phyloP scores from a whole-genome alignment of 1,284 basidiomycete genomes.

The Ceratobasidium sp. region DNA sequence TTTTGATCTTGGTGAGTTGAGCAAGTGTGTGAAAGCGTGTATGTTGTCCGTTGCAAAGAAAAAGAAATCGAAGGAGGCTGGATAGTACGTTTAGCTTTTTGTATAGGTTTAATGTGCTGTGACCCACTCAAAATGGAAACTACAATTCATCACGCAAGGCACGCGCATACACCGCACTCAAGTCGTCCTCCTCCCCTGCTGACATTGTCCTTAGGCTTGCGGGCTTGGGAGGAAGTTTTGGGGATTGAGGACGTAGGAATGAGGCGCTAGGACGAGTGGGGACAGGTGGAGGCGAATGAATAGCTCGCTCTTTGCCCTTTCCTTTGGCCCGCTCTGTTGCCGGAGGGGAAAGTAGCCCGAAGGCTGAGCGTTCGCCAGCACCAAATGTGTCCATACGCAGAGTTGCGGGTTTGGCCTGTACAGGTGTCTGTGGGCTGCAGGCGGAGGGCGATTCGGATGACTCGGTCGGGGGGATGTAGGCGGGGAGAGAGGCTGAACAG shows the following conservation, averaged over 20 bases:
- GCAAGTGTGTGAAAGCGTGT: neutral
- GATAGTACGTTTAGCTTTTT: neutral
- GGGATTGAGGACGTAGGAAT: neutral
- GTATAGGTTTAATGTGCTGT: too few relatives aligned
- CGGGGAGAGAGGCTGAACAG: conserved; percentile 1
- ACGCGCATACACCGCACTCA: conserved; percentile 14
- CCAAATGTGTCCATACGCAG: conserved; percentile 16
- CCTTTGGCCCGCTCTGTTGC: conserved; percentile 3
- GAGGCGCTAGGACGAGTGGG: neutral
- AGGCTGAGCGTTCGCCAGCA: neutral
- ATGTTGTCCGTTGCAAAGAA: neutral
- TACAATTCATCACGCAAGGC: conserved; percentile 26
- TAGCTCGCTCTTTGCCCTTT: conserved; percentile 1
- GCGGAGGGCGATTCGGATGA: conserved; percentile 3
- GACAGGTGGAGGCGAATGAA: neutral
- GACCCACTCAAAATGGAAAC: neutral
- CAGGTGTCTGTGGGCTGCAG: neutral
- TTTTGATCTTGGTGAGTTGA: neutral
- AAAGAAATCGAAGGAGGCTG: neutral
- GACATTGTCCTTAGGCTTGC: conserved; percentile 9
- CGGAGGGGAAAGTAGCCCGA: conserved; percentile 13
- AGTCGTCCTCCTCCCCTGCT: conserved; percentile 16
- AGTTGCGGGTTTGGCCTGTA: neutral
- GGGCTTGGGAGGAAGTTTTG: conserved; percentile 23
- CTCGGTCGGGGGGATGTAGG: conserved; percentile 15